Percentiles rank a stretch among this genome's conserved stretches.
phyloP scores from a whole-genome alignment of 306 rosid genomes.

The Citrullus mucosospermus region DNA sequence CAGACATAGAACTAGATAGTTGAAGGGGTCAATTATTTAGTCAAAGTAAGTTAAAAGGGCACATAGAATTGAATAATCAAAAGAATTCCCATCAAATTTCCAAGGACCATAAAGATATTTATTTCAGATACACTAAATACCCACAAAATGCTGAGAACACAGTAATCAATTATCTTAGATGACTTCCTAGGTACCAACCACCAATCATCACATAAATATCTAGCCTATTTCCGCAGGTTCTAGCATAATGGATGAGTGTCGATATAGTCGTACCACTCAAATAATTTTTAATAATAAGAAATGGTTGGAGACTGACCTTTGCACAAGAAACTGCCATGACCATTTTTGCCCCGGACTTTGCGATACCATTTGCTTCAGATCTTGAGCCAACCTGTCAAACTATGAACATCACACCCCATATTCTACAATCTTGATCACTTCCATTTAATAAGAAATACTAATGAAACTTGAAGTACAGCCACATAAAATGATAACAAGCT shows the following conservation, averaged over 20 bases:
- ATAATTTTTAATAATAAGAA: not conserved
- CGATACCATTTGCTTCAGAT: constrained; percentile 94
- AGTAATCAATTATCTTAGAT: not conserved
- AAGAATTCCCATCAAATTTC: not conserved
- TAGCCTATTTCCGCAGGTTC: not conserved
- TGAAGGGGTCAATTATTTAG: not conserved
- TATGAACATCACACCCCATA: constrained; percentile 8
- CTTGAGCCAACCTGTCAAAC: constrained; percentile 75
- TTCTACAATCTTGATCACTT: constrained; percentile 4
- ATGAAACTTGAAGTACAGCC: not conserved
- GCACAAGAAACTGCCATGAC: constrained; percentile 99
- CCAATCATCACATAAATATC: not conserved
- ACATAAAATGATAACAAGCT: not conserved
- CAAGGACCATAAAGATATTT: not conserved
- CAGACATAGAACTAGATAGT: not conserved
- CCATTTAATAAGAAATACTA: not conserved
- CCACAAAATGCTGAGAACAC: not conserved
- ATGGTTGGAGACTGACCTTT: constrained; percentile 40
- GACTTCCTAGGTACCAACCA: not conserved
- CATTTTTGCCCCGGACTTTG: constrained; percentile 96
- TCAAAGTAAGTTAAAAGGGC: not conserved
- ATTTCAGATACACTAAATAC: not conserved
- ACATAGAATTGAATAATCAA: not conserved
- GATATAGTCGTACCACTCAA: not conserved
- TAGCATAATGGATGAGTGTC: not conserved